A percentile compares a stretch with the other conserved stretches of the same genome.
phyloP scores from a whole-genome alignment of 2,329 filamentous ascomycete genomes.

The Hymenoscyphus scutula region DNA sequence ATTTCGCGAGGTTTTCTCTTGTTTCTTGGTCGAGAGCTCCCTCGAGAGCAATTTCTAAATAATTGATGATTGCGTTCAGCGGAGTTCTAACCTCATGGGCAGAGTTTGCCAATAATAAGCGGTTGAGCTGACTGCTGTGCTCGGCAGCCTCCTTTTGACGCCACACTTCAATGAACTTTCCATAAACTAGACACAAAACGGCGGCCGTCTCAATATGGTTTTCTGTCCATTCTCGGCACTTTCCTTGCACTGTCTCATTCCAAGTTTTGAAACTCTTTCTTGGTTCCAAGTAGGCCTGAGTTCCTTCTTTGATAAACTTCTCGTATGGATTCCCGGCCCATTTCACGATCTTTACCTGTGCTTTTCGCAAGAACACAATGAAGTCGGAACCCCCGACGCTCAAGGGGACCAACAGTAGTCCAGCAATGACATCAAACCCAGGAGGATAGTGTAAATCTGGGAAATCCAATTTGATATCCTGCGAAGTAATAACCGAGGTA shows the following conservation, averaged over 20 bases:
- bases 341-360: conserved; percentile 72
- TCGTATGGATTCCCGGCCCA: conserved; percentile 83
- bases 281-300: conserved; percentile 72
- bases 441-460: conserved; percentile 77
- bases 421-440: conserved; percentile 75
- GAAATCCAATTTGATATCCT: conserved; percentile 73
- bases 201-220: conserved; percentile 87
- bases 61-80: conserved; percentile 91
- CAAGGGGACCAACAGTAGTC: conserved; percentile 77
- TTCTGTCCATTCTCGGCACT: conserved; percentile 83
- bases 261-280: conserved; percentile 76
- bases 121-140: conserved; percentile 77
- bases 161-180: conserved; percentile 88
- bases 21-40: conserved; percentile 77
- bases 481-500: conserved; percentile 73
- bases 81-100: conserved; percentile 90
- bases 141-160: conserved; percentile 82
- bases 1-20: conserved; percentile 77
- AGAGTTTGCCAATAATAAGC: conserved; percentile 78
- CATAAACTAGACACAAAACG: conserved; percentile 81
- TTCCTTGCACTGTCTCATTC: conserved; percentile 77
- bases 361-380: conserved; percentile 77
- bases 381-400: conserved; percentile 59
- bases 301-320: conserved; percentile 70
- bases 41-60: conserved; percentile 86